Base-by-base conservation (phyloP, 2,329 filamentous ascomycete species). In the Ceratocystis smalleyi region DNA sequence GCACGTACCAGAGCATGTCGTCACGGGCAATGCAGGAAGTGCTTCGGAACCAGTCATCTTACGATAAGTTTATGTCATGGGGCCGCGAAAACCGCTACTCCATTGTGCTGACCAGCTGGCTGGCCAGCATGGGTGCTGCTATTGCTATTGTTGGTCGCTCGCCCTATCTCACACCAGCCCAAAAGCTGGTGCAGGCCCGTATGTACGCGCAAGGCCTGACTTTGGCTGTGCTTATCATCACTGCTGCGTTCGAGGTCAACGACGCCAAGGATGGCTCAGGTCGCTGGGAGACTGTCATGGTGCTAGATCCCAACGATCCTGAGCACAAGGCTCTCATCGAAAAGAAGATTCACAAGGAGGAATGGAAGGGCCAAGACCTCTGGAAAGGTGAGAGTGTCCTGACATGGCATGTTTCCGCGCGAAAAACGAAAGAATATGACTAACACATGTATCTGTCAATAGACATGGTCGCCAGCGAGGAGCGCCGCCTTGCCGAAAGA, bases 181-280 rank as follows among this genome's bases (percentile, higher is more conserved):
- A 96, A 79, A 96, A 96, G 80, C 77, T 96, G 24, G 91, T 96
- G 17, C 91, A 96, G 80, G 91, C 91, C 27, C 86, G 91, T 82
- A 87, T 96, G 68, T 96, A 96, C 75, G 91, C 91, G 2, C 91
- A 96, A 78, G 90, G 88, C 5, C 77, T 95, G 70, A 95, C 91
- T 4, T 78, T 96, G 59, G 88, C 86, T 68, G 89, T 96, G 62
- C 79, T 96, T 65, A 82, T 95, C 71, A 84, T 89, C 65, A 88
- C 85, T 40, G 90, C 92, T 59, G 87, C 84, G 10, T 87, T 96
- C 70, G 91, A 96, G 83, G 79, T 82, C 68, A 76, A 75, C 63
- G 94, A 99, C 75, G 87, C 87, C 69, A 85, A 84, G 72, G 82
- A 82, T 72, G 89, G 89, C 60, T 81, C 81, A 71, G 88, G 86